Evolutionary conservation across 139 green algal species (phyloP).

Genomic region (Nannochloris sp.): DNA sequence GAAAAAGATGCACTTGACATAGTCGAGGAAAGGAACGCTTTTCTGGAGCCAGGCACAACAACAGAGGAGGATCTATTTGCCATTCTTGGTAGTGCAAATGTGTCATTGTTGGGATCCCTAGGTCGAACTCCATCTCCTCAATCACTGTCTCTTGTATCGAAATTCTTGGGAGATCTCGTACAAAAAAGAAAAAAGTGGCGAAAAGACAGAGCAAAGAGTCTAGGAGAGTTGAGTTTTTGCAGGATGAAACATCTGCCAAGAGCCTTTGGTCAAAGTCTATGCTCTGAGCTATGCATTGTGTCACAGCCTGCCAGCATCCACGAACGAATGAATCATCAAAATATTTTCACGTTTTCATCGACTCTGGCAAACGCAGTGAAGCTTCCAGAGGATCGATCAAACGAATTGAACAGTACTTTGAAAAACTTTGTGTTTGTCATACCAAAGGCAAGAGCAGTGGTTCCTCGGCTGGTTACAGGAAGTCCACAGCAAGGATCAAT

Average conservation of each 20-base stretch:
- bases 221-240: slow-evolving; percentile 15
- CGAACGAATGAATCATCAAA: not conserved
- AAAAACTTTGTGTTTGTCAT: slow-evolving; percentile 75
- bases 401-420: slow-evolving; percentile 43
- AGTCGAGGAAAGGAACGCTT: not conserved
- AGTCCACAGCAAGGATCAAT: slow-evolving; percentile 29
- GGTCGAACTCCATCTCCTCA: slow-evolving; percentile 2
- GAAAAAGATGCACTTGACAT: not conserved
- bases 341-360: slow-evolving; percentile 7
- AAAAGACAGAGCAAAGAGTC: slow-evolving; percentile 5
- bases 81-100: not conserved
- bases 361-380: slow-evolving; percentile 25
- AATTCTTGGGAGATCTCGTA: slow-evolving; percentile 10
- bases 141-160: slow-evolving; percentile 11
- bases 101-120: slow-evolving; percentile 3
- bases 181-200: slow-evolving; percentile 15
- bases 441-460: slow-evolving; percentile 54
- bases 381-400: slow-evolving; percentile 22
- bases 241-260: slow-evolving; percentile 17
- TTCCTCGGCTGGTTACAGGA: slow-evolving; percentile 43
- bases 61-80: not conserved
- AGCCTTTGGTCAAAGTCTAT: slow-evolving; percentile 25
- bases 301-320: not conserved
- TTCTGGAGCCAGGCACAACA: not conserved
- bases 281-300: not conserved